Evolutionary conservation across 73 alveolate genomes (phyloP).

Genomic region (Blepharisma stoltei): DNA sequence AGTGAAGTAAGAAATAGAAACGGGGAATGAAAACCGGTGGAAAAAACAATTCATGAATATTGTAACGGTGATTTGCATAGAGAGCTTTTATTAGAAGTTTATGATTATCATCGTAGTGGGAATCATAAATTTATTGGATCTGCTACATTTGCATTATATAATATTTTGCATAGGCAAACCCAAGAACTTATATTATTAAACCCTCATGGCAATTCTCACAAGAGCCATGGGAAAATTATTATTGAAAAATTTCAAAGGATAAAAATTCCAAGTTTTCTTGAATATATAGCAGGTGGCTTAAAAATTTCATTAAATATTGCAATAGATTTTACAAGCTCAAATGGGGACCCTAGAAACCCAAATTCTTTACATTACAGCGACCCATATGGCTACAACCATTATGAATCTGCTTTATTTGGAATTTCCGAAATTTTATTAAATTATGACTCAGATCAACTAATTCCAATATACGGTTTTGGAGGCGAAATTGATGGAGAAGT

Average conservation of each 20-base stretch:
- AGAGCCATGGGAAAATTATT: not conserved
- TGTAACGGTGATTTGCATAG: constrained; percentile 34
- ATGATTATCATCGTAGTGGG: constrained; percentile 33
- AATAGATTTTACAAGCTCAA: constrained; percentile 83
- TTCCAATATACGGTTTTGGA: constrained; percentile 78
- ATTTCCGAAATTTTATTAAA: constrained; percentile 56
- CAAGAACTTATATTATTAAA: constrained; percentile 12
- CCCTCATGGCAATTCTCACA: not conserved
- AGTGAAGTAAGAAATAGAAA: constrained; percentile 22
- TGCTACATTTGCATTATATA: constrained; percentile 16
- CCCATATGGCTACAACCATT: constrained; percentile 39
- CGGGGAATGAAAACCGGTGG: constrained; percentile 27
- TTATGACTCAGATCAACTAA: constrained; percentile 64
- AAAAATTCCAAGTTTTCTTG: constrained; percentile 53
- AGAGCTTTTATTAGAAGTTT: constrained; percentile 34
- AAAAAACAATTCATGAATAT: constrained; percentile 22
- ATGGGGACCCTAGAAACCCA: constrained; percentile 56
- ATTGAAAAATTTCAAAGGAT: not conserved
- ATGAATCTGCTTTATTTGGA: constrained; percentile 57
- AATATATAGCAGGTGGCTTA: constrained; percentile 61
- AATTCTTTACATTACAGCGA: constrained; percentile 59
- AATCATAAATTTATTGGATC: constrained; percentile 38
- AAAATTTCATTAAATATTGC: constrained; percentile 63
- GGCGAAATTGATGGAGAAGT: constrained; percentile 29
- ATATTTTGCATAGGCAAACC: constrained; percentile 19